These are phyloP conservation scores for Colletotrichum sp. DNA, from an alignment of 2,329 filamentous ascomycete genomes.

Conservation along the genomic window DNA sequence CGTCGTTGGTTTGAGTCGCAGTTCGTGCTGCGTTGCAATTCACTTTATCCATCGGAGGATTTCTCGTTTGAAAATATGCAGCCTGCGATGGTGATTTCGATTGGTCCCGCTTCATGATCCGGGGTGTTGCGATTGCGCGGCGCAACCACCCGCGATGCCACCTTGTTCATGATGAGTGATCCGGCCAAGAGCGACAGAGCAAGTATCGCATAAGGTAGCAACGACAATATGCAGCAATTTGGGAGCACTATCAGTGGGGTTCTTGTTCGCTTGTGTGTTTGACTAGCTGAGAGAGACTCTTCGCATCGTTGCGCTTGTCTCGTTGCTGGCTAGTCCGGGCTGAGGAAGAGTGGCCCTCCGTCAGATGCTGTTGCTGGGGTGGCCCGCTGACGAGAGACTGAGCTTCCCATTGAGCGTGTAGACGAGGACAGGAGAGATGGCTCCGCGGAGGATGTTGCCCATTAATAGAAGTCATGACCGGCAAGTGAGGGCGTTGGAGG, in stretches of 20 bases:
- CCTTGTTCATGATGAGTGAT: not conserved
- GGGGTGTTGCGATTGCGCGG: not conserved
- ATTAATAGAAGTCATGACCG: slow-evolving; percentile 8
- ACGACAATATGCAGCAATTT: not conserved
- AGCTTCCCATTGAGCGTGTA: not conserved
- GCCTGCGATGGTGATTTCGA: not conserved
- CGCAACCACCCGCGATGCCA: slow-evolving; percentile 1
- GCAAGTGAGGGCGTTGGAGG: not conserved
- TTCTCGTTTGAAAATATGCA: slow-evolving; percentile 8
- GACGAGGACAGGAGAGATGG: not conserved
- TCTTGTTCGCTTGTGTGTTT: slow-evolving; percentile 6
- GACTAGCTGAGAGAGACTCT: slow-evolving; percentile 8
- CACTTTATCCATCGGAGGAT: slow-evolving; percentile 11
- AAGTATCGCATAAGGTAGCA: not conserved
- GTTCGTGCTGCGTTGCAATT: slow-evolving; percentile 9
- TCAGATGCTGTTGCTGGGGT: not conserved
- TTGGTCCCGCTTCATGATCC: slow-evolving; percentile 7
- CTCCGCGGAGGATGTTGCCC: not conserved
- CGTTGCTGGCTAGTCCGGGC: slow-evolving; percentile 3
- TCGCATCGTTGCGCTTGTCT: slow-evolving; percentile 5
- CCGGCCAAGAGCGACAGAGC: not conserved
- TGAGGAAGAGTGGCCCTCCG: not conserved
- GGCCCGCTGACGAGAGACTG: slow-evolving; percentile 9
- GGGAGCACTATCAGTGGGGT: slow-evolving; percentile 1
- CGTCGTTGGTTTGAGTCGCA: not conserved